Base-by-base conservation (phyloP, 129 eudicot genomes). In the Arctium minus region DNA sequence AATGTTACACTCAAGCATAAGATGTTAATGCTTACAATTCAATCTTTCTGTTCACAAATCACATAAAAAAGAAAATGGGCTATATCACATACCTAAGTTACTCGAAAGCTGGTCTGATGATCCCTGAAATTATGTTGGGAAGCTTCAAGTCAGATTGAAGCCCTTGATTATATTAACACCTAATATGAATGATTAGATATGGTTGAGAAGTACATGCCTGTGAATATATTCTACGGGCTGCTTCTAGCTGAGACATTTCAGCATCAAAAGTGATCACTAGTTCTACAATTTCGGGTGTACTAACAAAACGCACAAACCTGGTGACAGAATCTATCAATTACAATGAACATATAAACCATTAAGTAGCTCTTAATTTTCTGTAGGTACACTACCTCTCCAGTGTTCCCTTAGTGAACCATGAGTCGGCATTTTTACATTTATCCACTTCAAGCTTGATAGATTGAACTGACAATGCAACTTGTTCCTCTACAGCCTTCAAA, bases 401-500 rank as follows among this genome's bases (percentile, higher is more conserved):
- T n/a, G 97, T 96, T 75, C 99, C 99, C 85, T 93, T 96, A 6
- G 99, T 96, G 88, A 96, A 96, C 99, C 99, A 96, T 36, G 88
- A 69, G 65, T 91, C 91, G 29, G 88, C 92, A 83, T 89, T 90
- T 84, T 85, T 91, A 44, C 65, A 84, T 67, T 86, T 85, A 70
- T 91, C 94, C 32, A 81, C 89, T 80, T 93, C 97, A 85, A 96
- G 99, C 85, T 89, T 96, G 46, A 96, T 92, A 11, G 92, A 92
- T 79, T 89, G 90, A 80, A 81, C 91, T 1, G 94, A 86, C 80
- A 83, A 82, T 37, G 92, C 94, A 84, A 92, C 92, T 82, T 96
- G 98, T 72, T 93, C 97, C 84, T 96, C 97, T 8, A 91, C 93
- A 86, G 89, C 91, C 88, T 89, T 93, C 65, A 96, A 80, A 85